Evolutionary conservation across 192 early-diverging fungal species (phyloP).

Genomic region (Coemansia sp.): DNA sequence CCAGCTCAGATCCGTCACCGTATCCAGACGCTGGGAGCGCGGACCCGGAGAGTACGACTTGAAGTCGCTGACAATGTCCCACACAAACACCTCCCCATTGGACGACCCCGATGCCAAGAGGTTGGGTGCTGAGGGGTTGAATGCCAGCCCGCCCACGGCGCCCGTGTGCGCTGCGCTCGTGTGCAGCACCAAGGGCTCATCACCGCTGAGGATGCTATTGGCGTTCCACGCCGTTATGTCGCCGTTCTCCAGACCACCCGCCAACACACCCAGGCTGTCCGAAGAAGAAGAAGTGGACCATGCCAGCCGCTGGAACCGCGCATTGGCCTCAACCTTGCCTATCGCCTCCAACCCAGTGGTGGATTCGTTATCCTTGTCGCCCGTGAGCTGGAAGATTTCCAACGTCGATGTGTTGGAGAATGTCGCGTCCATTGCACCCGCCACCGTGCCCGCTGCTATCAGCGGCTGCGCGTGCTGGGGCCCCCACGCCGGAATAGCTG

Average conservation of each 20-base stretch:
- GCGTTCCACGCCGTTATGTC: conserved; percentile 90
- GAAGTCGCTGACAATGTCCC: conserved; percentile 88
- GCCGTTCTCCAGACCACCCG: conserved; percentile 94
- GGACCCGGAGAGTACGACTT: conserved; percentile 88
- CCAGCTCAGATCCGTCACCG: conserved; percentile 88
- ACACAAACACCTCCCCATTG: conserved; percentile 92
- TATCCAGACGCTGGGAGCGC: conserved; percentile 82
- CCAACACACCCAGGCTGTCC: conserved; percentile 68
- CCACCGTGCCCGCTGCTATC: conserved; percentile 89
- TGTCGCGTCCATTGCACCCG: conserved; percentile 94
- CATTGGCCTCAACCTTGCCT: conserved; percentile 34
- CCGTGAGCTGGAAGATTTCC: conserved; percentile 80
- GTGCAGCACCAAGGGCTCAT: conserved; percentile 58
- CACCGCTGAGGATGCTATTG: conserved; percentile 65
- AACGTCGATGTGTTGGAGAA: conserved; percentile 89
- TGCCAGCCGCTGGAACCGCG: conserved; percentile 83
- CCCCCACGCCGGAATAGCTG: conserved; percentile 88
- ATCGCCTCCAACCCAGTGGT: conserved; percentile 1
- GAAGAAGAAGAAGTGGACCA: conserved; percentile 54
- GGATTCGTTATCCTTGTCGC: neutral
- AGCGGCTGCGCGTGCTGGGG: conserved; percentile 64
- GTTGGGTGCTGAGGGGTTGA: conserved; percentile 84
- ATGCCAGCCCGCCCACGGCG: conserved; percentile 87
- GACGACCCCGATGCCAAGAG: conserved; percentile 86
- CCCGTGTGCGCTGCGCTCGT: conserved; percentile 78